Conservation (phyloP, 2,329 filamentous ascomycete species). For the Mycosphaerella sp. region DNA sequence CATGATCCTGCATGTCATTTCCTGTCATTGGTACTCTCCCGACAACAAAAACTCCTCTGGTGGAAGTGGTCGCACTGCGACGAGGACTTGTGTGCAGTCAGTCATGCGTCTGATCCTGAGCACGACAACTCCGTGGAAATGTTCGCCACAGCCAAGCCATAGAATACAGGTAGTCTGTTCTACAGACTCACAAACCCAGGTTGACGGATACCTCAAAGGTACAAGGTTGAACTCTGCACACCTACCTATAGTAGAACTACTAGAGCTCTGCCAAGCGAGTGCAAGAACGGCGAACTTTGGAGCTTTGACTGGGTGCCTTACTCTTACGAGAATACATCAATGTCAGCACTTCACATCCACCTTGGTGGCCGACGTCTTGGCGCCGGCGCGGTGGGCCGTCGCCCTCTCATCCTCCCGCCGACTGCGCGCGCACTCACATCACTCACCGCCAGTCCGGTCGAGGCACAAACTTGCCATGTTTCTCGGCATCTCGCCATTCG, state of each 20-base stretch:
- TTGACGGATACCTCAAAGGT: background rate
- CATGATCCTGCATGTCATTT: background rate
- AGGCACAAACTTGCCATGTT: background rate
- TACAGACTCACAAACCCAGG: no score
- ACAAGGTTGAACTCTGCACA: background rate
- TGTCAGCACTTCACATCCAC: background rate
- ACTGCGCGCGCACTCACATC: no score
- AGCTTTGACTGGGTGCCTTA: background rate
- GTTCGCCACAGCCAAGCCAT: background rate
- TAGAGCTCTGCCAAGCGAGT: background rate
- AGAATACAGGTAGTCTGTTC: no score
- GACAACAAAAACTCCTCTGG: no score
- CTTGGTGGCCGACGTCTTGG: background rate
- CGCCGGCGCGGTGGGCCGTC: background rate
- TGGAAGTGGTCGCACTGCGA: background rate
- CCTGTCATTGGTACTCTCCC: background rate
- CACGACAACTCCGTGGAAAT: conserved; percentile 1
- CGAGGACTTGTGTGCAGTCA: no score
- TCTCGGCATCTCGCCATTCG: background rate
- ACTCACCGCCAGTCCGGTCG: background rate
- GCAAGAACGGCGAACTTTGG: background rate
- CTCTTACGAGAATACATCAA: background rate
- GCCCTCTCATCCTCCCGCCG: background rate
- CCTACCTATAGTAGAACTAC: no score
- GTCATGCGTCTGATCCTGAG: background rate